Evolutionary conservation across 2,329 filamentous ascomycete species (phyloP).

Genomic region (Thelonectria olida): DNA sequence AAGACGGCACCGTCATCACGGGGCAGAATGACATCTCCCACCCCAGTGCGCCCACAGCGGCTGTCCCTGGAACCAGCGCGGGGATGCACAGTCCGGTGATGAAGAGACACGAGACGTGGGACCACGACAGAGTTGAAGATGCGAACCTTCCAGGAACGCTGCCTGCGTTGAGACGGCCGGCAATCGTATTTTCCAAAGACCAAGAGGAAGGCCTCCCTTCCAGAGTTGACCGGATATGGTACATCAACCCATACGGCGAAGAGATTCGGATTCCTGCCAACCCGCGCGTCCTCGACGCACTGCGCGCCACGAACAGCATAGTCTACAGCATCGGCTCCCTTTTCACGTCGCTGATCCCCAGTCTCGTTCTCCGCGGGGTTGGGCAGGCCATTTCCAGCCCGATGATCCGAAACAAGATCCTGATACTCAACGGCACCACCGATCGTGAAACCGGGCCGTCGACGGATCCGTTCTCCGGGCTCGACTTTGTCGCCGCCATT

Average conservation of each 20-base stretch:
- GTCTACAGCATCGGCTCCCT: conserved; percentile 95
- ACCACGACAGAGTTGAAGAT: conserved; percentile 77
- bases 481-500: conserved; percentile 86
- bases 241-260: conserved; percentile 98
- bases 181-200: conserved; percentile 83
- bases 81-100: conserved; percentile 42
- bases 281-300: conserved; percentile 76
- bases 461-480: conserved; percentile 70
- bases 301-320: conserved; percentile 72
- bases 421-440: conserved; percentile 84
- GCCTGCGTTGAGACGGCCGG: conserved; percentile 79
- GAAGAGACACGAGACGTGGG: conserved; percentile 57
- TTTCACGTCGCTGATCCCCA: conserved; percentile 89
- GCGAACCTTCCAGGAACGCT: conserved; percentile 84
- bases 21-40: conserved; percentile 95
- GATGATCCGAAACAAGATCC: conserved; percentile 72
- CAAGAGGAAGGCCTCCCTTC: conserved; percentile 79
- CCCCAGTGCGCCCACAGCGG: conserved; percentile 71
- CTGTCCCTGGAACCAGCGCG: conserved; percentile 42
- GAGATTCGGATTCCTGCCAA: conserved; percentile 90
- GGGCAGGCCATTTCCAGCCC: conserved; percentile 65
- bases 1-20: conserved; percentile 80
- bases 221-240: conserved; percentile 87
- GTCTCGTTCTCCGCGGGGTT: conserved; percentile 78
- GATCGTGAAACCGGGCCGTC: conserved; percentile 88